Conservation (phyloP, 208 protist genomes). For the Leishmania tarentolae region DNA sequence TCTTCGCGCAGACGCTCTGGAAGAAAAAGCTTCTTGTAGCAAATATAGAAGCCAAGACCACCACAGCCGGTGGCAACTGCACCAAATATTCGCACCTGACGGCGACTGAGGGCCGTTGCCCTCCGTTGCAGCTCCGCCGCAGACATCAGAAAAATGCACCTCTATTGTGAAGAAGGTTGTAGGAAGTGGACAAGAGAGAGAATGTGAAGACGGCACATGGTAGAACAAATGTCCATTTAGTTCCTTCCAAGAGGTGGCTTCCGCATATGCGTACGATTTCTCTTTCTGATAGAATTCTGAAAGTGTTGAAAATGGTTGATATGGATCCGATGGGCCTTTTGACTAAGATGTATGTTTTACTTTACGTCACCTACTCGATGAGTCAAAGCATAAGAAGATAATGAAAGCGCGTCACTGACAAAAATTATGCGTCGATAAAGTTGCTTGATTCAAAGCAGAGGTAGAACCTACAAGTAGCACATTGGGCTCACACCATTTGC, state of each 20-base stretch:
- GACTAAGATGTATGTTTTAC: background rate
- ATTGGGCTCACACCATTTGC: background rate
- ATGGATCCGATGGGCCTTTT: background rate
- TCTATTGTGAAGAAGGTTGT: background rate
- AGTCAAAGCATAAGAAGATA: background rate
- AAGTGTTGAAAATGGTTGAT: background rate
- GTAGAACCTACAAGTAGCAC: background rate
- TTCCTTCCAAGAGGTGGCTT: background rate
- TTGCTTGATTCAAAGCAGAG: background rate
- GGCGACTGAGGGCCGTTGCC: constrained; percentile 49
- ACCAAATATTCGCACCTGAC: constrained; percentile 40
- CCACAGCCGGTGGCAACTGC: constrained; percentile 27
- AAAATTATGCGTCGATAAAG: background rate
- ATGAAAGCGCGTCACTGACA: background rate
- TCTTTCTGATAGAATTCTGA: background rate
- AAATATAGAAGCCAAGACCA: constrained; percentile 42
- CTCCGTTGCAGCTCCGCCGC: constrained; percentile 30
- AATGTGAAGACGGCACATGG: background rate
- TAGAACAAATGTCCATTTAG: background rate
- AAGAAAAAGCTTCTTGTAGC: constrained; percentile 49
- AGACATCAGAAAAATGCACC: constrained; percentile 27
- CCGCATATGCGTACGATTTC: background rate
- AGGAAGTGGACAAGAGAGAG: background rate
- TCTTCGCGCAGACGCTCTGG: constrained; percentile 32
- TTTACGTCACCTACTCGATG: background rate